phyloP scores from a whole-genome alignment of 495 filamentous ascomycete species.

The Penicillium ochrochloron region DNA sequence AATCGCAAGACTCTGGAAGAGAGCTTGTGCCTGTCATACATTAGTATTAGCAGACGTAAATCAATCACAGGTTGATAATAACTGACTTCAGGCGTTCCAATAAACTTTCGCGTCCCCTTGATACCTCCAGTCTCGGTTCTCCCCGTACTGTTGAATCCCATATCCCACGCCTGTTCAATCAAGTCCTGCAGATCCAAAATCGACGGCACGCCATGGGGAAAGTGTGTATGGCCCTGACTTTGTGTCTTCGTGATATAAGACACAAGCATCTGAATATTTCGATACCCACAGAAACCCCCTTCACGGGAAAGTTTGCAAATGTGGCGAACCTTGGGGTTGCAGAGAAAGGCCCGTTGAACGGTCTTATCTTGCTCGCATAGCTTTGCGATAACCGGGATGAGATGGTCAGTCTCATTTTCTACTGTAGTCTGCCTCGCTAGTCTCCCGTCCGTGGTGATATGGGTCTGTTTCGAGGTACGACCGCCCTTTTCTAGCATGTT shows the following conservation, averaged over 20 bases:
- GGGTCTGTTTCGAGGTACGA: conserved; percentile 58
- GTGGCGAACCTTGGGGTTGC: conserved; percentile 75
- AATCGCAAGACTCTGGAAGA: conserved; percentile 72
- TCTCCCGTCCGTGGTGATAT: conserved; percentile 55
- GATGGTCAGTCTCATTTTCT: conserved; percentile 66
- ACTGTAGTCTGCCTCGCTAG: conserved; percentile 48
- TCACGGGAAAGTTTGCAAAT: conserved; percentile 80
- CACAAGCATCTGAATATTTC: conserved; percentile 93
- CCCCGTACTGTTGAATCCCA: conserved; percentile 75
- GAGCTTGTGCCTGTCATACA: conserved; percentile 69
- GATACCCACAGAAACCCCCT: conserved; percentile 95
- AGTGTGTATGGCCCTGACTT: conserved; percentile 60
- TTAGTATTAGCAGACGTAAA: conserved; percentile 7
- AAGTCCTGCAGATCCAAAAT: conserved; percentile 85
- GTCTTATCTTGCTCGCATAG: conserved; percentile 69
- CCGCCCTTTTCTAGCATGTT: conserved; percentile 68
- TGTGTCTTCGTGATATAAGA: conserved; percentile 71
- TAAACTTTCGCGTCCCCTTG: conserved; percentile 87
- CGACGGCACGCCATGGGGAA: conserved; percentile 67
- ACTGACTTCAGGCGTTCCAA: conserved; percentile 88
- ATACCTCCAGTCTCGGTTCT: conserved; percentile 87
- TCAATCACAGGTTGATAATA: background rate
- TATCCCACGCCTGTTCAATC: conserved; percentile 91
- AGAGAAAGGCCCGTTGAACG: conserved; percentile 75
- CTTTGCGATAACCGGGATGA: conserved; percentile 75